Evolutionary conservation across 768 basidiomycete species (phyloP).

Genomic region (Leucocoprinus sp.): DNA sequence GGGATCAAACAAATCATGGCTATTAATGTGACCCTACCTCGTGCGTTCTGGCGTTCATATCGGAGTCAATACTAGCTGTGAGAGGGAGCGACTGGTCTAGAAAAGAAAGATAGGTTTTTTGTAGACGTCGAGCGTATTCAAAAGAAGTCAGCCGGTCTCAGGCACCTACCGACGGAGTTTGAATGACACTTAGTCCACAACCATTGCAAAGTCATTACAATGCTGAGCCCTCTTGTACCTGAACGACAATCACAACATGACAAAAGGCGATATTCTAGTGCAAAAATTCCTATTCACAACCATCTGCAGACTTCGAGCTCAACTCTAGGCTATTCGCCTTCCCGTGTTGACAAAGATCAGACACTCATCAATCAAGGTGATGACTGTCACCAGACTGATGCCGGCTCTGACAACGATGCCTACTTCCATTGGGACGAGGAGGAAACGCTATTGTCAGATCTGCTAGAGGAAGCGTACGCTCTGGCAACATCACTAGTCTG

Average conservation of each 20-base stretch:
- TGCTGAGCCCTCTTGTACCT: background rate
- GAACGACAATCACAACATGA: background rate
- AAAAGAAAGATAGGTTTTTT: slow-evolving; percentile 15
- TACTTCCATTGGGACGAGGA: slow-evolving; percentile 45
- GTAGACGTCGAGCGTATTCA: slow-evolving; percentile 10
- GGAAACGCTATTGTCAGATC: slow-evolving; percentile 39
- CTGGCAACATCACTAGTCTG: slow-evolving; percentile 10
- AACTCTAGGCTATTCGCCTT: slow-evolving; percentile 6
- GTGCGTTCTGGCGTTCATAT: slow-evolving; percentile 69
- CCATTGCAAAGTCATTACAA: background rate
- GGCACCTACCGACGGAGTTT: slow-evolving; percentile 33
- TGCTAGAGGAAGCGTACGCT: slow-evolving; percentile 36
- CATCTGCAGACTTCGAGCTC: slow-evolving; percentile 3
- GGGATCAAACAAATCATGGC: slow-evolving; percentile 5
- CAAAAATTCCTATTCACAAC: background rate
- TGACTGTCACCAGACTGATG: slow-evolving; percentile 14
- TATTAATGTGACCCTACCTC: slow-evolving; percentile 36
- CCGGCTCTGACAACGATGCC: slow-evolving; percentile 23
- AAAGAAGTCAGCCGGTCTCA: background rate
- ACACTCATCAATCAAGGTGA: slow-evolving; percentile 12
- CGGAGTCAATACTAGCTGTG: slow-evolving; percentile 15
- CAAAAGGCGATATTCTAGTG: background rate
- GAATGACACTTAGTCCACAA: slow-evolving; percentile 21
- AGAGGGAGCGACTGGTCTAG: slow-evolving; percentile 14
- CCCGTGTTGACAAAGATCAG: slow-evolving; percentile 9